Conservation (phyloP, 176 grass and related monocot species). For the Phoenix roebelenii region DNA sequence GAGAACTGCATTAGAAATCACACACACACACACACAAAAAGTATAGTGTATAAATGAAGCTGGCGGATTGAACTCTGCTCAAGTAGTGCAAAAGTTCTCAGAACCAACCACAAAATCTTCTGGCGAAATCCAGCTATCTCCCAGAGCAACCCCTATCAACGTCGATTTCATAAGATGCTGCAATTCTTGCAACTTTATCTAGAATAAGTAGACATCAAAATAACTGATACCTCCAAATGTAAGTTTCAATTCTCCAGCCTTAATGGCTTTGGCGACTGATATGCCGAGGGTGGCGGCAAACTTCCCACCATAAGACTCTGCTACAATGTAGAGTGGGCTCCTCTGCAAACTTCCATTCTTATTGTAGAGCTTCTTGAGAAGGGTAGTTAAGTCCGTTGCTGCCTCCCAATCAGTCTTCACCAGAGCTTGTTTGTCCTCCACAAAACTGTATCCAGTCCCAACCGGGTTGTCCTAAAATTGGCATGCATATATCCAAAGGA, state of each 20-base stretch:
- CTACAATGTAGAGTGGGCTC: slow-evolving; percentile 72
- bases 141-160: slow-evolving; percentile 49
- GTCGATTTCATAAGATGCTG: neutral
- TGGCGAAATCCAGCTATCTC: slow-evolving; percentile 91
- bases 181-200: no score
- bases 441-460: slow-evolving; percentile 80
- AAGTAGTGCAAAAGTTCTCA: neutral
- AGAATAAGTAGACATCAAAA: neutral
- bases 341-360: slow-evolving; percentile 13
- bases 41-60: neutral
- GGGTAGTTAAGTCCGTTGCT: slow-evolving; percentile 50
- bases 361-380: slow-evolving; percentile 41
- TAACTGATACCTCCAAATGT: slow-evolving; percentile 36
- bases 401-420: slow-evolving; percentile 56
- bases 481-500: no score
- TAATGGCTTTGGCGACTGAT: slow-evolving; percentile 40
- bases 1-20: slow-evolving; percentile 19
- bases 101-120: slow-evolving; percentile 54
- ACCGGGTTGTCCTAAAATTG: slow-evolving; percentile 65
- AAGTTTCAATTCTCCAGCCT: slow-evolving; percentile 20
- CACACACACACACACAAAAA: no score
- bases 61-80: no score
- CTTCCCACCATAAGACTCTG: slow-evolving; percentile 92
- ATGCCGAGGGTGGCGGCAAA: slow-evolving; percentile 66
- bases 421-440: slow-evolving; percentile 46